Evolutionary conservation across 768 basidiomycete species (phyloP).

Genomic region (Mycena sanguinolenta): DNA sequence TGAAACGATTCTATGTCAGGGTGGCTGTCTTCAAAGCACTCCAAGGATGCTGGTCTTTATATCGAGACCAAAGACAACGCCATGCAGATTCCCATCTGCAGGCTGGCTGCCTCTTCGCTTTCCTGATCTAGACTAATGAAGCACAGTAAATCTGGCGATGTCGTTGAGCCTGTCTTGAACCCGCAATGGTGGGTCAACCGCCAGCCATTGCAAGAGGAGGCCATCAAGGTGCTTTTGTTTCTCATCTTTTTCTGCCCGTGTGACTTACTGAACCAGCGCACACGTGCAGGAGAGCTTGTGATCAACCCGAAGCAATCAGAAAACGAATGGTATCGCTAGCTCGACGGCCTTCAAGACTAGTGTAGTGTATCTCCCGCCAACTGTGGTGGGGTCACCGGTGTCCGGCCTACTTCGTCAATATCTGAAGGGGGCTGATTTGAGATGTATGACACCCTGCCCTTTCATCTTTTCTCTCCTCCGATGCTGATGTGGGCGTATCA

Average conservation of each 20-base stretch:
- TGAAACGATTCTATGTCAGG: constrained; percentile 87
- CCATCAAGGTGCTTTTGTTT: constrained; percentile 73
- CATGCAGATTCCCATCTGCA: constrained; percentile 97
- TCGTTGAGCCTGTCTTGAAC: constrained; percentile 95
- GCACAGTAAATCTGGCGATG: constrained; percentile 91
- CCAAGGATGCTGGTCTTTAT: constrained; percentile 86
- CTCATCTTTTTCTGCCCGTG: not conserved
- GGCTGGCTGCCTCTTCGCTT: constrained; percentile 54
- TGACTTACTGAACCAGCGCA: constrained; percentile 70
- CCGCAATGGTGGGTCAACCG: constrained; percentile 99
- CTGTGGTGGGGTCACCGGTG: constrained; percentile 99
- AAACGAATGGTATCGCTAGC: constrained; percentile 96
- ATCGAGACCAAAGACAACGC: constrained; percentile 95
- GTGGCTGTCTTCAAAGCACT: constrained; percentile 85
- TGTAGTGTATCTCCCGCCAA: constrained; percentile 98
- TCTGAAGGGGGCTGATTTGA: constrained; percentile 81
- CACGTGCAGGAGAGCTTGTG: constrained; percentile 85
- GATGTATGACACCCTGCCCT: constrained; percentile 60
- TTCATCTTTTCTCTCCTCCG: not conserved
- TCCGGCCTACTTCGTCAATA: constrained; percentile 92
- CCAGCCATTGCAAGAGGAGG: constrained; percentile 90
- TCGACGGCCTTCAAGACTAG: constrained; percentile 97
- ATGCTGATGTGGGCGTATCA: constrained; percentile 56
- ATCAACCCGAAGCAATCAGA: constrained; percentile 91
- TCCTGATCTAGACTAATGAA: constrained; percentile 14